A percentile compares a stretch with the other conserved stretches of the same genome.
Evolutionary conservation across 176 grass and related monocot genomes (phyloP).

Genomic region (Eleusine indica): DNA sequence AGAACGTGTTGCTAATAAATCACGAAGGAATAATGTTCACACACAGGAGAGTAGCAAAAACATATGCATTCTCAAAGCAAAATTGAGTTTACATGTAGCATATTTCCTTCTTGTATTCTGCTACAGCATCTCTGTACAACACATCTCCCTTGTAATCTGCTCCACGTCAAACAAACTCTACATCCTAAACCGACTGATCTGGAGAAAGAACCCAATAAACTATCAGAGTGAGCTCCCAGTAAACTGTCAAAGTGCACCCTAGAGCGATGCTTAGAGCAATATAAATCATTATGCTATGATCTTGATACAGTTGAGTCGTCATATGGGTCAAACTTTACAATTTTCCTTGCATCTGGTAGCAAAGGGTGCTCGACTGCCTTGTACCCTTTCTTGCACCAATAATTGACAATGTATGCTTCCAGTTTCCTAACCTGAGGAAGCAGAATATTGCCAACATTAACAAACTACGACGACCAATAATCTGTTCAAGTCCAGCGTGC

Average conservation of each 20-base stretch:
- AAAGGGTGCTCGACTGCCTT: conserved; percentile 52
- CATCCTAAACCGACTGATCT: background rate
- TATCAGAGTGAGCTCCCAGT: background rate
- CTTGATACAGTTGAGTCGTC: conserved; percentile 31
- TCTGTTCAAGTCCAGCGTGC: background rate
- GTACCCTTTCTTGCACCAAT: conserved; percentile 63
- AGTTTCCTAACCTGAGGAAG: conserved; percentile 63
- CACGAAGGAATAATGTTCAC: background rate
- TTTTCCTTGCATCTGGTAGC: conserved; percentile 48
- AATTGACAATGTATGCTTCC: conserved; percentile 49
- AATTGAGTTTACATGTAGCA: background rate
- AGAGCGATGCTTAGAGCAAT: background rate
- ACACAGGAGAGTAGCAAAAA: background rate
- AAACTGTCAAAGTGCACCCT: background rate
- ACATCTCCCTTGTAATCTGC: conserved; percentile 20
- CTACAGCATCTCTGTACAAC: background rate
- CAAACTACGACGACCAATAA: background rate
- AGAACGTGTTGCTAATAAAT: background rate
- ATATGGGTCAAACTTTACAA: conserved; percentile 52
- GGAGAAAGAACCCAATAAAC: conserved; percentile 3
- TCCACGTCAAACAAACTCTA: background rate
- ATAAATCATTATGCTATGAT: conserved; percentile 29
- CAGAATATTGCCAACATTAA: conserved; percentile 16
- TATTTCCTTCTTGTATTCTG: background rate
- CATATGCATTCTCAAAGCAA: background rate